Evolutionary conservation across 2,329 filamentous ascomycete genomes (phyloP).

Genomic region (Blumeria graminis): DNA sequence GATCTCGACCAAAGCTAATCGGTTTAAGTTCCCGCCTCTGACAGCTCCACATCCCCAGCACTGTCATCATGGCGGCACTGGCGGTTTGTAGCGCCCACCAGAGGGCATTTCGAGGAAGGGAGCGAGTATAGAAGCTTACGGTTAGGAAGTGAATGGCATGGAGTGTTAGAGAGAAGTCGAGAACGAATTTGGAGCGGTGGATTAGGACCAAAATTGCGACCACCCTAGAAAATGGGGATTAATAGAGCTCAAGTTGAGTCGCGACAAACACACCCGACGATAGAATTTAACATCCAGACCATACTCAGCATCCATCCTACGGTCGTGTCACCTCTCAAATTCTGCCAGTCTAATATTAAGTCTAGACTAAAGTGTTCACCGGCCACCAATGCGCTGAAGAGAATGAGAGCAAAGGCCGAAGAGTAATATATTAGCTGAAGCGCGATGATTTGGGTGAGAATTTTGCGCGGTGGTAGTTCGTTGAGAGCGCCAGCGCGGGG

Average conservation of each 20-base stretch:
- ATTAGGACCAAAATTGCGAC: constrained; percentile 66
- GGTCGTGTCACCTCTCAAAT: constrained; percentile 40
- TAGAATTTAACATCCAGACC: constrained; percentile 41
- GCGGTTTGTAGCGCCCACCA: constrained; percentile 59
- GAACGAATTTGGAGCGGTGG: constrained; percentile 75
- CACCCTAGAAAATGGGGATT: constrained; percentile 27
- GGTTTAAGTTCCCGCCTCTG: constrained; percentile 73
- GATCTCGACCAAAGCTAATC: constrained; percentile 46
- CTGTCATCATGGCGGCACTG: constrained; percentile 38
- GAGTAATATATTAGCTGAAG: constrained; percentile 42
- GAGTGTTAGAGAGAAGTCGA: constrained; percentile 79
- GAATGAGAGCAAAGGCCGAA: constrained; percentile 33
- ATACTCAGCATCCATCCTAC: constrained; percentile 44
- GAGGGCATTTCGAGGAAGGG: constrained; percentile 50
- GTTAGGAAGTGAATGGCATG: constrained; percentile 61
- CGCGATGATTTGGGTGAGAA: constrained; percentile 39
- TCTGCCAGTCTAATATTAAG: constrained; percentile 37
- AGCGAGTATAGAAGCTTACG: constrained; percentile 54
- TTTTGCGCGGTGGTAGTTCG: constrained; percentile 41
- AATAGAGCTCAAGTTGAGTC: neutral
- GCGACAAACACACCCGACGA: constrained; percentile 28
- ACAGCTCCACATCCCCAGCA: constrained; percentile 70
- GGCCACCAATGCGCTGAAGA: constrained; percentile 43
- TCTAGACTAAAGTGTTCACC: constrained; percentile 33
- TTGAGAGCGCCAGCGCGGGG: constrained; percentile 40